Conservation (phyloP, 352 stramenopile genomes). For the Phytophthora sojae region DNA sequence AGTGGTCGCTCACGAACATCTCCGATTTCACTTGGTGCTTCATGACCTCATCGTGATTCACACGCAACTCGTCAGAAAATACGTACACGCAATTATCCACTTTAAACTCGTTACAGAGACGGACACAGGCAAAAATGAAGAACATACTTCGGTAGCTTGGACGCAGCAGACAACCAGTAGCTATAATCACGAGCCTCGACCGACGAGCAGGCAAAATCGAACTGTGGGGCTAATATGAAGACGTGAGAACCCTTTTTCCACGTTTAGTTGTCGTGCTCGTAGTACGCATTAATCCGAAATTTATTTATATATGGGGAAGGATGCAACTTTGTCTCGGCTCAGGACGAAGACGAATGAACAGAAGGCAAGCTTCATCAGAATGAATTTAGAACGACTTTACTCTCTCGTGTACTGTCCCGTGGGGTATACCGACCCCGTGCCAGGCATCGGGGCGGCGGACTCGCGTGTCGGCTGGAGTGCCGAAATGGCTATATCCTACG, state of each 20-base stretch:
- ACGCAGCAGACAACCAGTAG: no score
- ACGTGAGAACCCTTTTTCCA: neutral
- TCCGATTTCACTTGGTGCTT: no score
- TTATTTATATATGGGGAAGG: neutral
- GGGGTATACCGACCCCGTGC: no score
- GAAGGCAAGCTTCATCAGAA: no score
- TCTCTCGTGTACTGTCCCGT: neutral
- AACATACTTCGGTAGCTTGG: neutral
- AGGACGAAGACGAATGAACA: neutral
- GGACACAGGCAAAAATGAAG: neutral
- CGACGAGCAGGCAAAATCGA: neutral
- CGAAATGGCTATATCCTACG: no score
- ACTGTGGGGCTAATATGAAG: neutral
- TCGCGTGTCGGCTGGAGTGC: no score
- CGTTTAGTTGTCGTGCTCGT: neutral
- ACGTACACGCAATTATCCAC: no score
- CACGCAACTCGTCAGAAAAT: no score
- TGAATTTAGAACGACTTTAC: neutral
- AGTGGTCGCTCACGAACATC: no score
- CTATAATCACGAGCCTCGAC: neutral
- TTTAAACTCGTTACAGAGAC: no score
- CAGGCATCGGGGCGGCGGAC: no score
- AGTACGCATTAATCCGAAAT: neutral
- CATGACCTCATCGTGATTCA: no score
- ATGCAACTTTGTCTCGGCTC: neutral